Evolutionary conservation across 148 eudicot species (phyloP).

Genomic region (Cornus florida): DNA sequence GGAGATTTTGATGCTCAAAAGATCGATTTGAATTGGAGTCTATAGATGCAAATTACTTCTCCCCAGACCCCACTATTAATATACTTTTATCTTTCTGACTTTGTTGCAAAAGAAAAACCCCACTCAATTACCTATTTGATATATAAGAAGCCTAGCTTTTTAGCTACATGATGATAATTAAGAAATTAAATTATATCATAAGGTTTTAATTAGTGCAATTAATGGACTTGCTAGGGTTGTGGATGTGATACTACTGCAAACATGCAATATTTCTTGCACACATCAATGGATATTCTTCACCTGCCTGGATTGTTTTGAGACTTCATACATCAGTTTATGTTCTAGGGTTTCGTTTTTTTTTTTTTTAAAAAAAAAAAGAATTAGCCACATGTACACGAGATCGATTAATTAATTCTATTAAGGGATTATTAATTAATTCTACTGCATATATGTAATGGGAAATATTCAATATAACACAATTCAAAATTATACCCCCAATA

Average conservation of each 20-base stretch:
- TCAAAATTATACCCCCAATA: too few relatives aligned
- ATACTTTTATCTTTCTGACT: background rate
- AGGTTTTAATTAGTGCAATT: background rate
- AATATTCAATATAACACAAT: too few relatives aligned
- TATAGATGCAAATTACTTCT: background rate
- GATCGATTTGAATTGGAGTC: background rate
- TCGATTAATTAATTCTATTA: too few relatives aligned
- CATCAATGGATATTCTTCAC: too few relatives aligned
- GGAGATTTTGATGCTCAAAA: background rate
- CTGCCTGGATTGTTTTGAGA: too few relatives aligned
- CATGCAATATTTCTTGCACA: background rate
- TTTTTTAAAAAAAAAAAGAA: too few relatives aligned
- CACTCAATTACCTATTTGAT: background rate
- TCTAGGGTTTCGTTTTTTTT: background rate
- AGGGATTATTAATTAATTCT: too few relatives aligned
- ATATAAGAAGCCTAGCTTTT: background rate
- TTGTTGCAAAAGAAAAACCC: slow-evolving; percentile 1
- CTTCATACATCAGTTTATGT: background rate
- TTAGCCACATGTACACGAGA: too few relatives aligned
- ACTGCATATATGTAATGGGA: too few relatives aligned
- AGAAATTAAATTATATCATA: too few relatives aligned
- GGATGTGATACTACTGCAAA: background rate
- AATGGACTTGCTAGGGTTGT: background rate
- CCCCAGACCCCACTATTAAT: background rate
- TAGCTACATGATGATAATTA: background rate